A percentile compares a stretch with the other conserved stretches of the same genome.
Conservation (phyloP, 2,329 filamentous ascomycete species). For the Sporothrix luriei region DNA sequence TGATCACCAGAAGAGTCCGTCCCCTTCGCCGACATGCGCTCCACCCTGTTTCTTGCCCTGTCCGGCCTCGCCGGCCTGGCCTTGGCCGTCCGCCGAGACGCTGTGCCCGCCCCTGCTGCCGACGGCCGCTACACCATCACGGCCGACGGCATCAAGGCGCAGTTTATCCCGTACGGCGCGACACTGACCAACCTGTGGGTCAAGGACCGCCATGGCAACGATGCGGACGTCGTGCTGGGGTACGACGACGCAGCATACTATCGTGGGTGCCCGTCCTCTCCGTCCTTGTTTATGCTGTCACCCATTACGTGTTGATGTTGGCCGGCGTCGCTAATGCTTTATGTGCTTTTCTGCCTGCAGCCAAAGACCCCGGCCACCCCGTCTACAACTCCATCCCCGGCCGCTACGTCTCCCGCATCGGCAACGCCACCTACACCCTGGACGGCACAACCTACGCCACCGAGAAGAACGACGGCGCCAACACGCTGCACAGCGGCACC, state of each 20-base stretch:
- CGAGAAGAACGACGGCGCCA: slow-evolving; percentile 56
- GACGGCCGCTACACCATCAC: slow-evolving; percentile 46
- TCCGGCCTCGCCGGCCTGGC: slow-evolving; percentile 34
- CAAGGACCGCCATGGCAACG: slow-evolving; percentile 62
- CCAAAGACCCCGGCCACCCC: slow-evolving; percentile 55
- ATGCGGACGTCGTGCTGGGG: slow-evolving; percentile 65
- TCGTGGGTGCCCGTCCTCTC: slow-evolving; percentile 43
- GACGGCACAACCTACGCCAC: slow-evolving; percentile 57
- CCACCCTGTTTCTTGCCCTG: slow-evolving; percentile 27
- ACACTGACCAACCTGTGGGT: slow-evolving; percentile 65
- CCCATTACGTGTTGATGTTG: background rate
- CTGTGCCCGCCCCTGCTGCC: slow-evolving; percentile 37
- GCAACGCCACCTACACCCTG: slow-evolving; percentile 58
- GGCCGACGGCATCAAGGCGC: slow-evolving; percentile 44
- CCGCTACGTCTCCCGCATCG: slow-evolving; percentile 66
- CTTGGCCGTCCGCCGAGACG: slow-evolving; percentile 11
- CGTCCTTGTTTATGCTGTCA: background rate
- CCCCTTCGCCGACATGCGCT: slow-evolving; percentile 10
- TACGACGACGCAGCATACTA: slow-evolving; percentile 65
- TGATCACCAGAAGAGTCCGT: background rate
- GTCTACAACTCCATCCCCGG: slow-evolving; percentile 65
- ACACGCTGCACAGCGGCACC: slow-evolving; percentile 61
- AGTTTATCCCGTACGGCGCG: slow-evolving; percentile 63
- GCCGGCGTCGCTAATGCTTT: background rate
- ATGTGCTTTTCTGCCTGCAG: slow-evolving; percentile 39